A percentile compares a stretch with the other conserved stretches of the same genome.
phyloP scores from a whole-genome alignment of 2,329 filamentous ascomycete species.

The Tolypocladium album region DNA sequence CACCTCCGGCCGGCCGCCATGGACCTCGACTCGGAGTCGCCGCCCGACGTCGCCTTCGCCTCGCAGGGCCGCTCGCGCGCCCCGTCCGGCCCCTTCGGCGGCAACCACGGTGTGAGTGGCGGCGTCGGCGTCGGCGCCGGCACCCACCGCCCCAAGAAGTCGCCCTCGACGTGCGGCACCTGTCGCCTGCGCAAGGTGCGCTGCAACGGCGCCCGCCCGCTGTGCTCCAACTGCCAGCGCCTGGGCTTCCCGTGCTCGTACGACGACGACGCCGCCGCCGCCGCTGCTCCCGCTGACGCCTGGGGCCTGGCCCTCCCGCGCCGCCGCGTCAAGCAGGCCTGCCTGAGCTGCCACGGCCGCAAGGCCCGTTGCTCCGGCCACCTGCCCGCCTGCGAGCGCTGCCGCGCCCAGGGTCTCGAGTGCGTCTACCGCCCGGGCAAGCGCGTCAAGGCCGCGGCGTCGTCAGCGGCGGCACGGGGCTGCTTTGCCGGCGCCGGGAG shows the following conservation, averaged over 20 bases:
- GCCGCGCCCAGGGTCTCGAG: conserved; percentile 39
- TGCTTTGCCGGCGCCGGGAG: conserved; percentile 15
- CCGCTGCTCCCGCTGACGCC: conserved; percentile 14
- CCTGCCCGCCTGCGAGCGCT: conserved; percentile 40
- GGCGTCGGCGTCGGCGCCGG: no score
- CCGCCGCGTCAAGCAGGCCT: conserved; percentile 45
- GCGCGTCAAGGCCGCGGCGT: conserved; percentile 18
- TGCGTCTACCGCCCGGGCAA: conserved; percentile 44
- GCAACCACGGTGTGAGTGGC: no score
- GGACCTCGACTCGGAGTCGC: conserved; percentile 1
- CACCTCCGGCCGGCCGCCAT: not conserved
- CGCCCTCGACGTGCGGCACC: conserved; percentile 39
- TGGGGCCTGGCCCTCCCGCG: conserved; percentile 36
- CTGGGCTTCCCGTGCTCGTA: conserved; percentile 48
- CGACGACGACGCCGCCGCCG: conserved; percentile 32
- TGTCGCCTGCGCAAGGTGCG: conserved; percentile 47
- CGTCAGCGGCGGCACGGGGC: conserved; percentile 1
- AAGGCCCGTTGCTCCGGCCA: conserved; percentile 50
- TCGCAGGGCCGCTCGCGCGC: not conserved
- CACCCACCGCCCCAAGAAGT: conserved; percentile 5
- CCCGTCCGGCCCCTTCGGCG: not conserved
- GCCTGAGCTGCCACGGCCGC: conserved; percentile 45
- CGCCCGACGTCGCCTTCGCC: not conserved
- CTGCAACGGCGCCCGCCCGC: conserved; percentile 41
- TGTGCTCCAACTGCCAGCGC: conserved; percentile 48